A percentile compares a stretch with the other conserved stretches of the same genome.
phyloP scores from a whole-genome alignment of 257 asterid genomes.

The Forsythia viridissima region DNA sequence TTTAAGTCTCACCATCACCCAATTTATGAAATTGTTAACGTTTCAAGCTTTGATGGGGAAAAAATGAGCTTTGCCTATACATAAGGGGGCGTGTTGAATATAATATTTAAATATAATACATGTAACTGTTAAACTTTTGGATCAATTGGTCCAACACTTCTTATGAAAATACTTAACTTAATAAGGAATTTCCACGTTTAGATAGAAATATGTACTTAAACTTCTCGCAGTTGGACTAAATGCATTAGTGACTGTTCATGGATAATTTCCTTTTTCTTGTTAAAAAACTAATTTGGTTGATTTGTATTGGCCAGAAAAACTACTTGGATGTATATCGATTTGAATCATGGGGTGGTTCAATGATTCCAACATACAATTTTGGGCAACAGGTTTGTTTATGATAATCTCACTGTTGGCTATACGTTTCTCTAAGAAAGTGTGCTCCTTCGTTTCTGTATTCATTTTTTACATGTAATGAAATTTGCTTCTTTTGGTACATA shows the following conservation, averaged over 20 bases:
- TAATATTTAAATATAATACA: too few species aligned
- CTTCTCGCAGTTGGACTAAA: background rate
- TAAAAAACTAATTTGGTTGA: slow-evolving; percentile 27
- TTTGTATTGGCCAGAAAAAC: slow-evolving; percentile 64
- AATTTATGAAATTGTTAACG: background rate
- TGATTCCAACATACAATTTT: slow-evolving; percentile 73
- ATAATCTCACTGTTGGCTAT: slow-evolving; percentile 17
- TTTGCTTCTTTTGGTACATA: background rate
- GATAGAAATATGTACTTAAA: background rate
- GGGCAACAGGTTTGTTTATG: slow-evolving; percentile 74
- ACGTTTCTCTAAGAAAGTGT: slow-evolving; percentile 7
- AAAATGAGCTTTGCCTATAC: background rate
- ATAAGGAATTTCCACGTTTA: background rate
- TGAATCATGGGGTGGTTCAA: slow-evolving; percentile 94
- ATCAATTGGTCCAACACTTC: background rate
- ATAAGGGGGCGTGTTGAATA: background rate
- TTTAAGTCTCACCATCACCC: background rate
- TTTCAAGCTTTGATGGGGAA: background rate
- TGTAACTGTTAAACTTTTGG: background rate
- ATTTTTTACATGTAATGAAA: slow-evolving; percentile 7
- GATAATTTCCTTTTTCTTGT: background rate
- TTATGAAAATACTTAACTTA: background rate
- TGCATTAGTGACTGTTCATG: slow-evolving; percentile 12
- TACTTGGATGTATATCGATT: slow-evolving; percentile 87
- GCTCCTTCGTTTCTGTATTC: background rate